Base-by-base conservation (phyloP, 768 basidiomycete species). In the Rhodosporidiobolus sp. region DNA sequence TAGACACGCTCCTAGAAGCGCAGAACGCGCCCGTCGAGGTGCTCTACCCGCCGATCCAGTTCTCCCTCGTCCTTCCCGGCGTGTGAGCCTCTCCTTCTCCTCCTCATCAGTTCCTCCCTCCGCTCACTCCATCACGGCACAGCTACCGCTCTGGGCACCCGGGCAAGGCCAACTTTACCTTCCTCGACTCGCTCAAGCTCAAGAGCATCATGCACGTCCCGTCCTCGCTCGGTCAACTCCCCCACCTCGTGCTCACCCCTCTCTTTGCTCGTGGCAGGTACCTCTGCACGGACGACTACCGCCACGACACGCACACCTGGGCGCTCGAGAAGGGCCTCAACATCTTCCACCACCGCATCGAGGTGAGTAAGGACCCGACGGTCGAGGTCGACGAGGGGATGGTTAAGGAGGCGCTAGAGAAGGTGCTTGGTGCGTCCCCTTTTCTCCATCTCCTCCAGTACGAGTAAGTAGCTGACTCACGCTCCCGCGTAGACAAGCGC, bases 91-190 rank as follows among this genome's bases (percentile, higher is more conserved):
- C 14, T 43, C 38, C 38, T 43, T 7, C 38, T 43, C 38, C 8
- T 43, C 38, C 14, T 43, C 38, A 7, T 43, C 38, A 43, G 38
- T 43, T 43, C 38, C 38, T 14, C 38, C 14, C 38, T 7, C 38
- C 7, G 14, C 38, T 43, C 38, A 14, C 38, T 43, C 38, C n/a
- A n/a, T 7, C 38, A 43, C 38, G 8, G 38, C 38, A 43, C 38
- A 43, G 38, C 8, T 81, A 80, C 65, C 71, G 81, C 48, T 76
- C 73, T 34, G 81, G 81, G 0, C 80, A 81, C 72, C 81, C 81
- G 8, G 80, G 81, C 59, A 71, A 65, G 64, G 77, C 79, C 76
- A 81, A 81, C 71, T 78, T 78, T 50, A 54, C 76, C 0, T 81
- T 79, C 64, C 76, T 82, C 32, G 65, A 75, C 26, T 60, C 74